Evolutionary conservation across 1,139 yeast genomes (phyloP).

Genomic region (Saccharomyces pastorianus): DNA sequence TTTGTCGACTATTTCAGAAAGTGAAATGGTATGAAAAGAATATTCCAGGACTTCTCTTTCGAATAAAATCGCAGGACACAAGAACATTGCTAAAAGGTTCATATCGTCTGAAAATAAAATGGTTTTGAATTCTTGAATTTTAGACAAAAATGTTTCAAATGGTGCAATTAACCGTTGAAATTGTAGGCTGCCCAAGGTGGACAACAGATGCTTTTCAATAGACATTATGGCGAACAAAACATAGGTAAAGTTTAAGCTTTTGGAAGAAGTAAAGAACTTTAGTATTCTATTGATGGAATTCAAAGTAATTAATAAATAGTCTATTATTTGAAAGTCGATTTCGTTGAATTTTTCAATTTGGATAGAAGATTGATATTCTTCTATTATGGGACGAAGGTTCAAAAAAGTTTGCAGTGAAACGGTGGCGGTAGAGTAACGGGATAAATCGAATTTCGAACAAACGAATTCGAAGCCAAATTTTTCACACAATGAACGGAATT

Average conservation of each 20-base stretch:
- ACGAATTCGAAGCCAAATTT: constrained; percentile 3
- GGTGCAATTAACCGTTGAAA: constrained; percentile 7
- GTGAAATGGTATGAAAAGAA: constrained; percentile 12
- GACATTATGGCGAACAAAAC: constrained; percentile 10
- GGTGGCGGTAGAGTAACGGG: constrained; percentile 15
- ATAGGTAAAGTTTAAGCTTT: constrained; percentile 10
- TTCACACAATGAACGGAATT: constrained; percentile 9
- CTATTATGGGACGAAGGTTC: constrained; percentile 8
- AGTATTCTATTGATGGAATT: constrained; percentile 10
- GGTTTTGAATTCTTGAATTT: constrained; percentile 7
- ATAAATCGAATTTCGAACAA: constrained; percentile 2
- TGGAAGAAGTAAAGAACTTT: constrained; percentile 8
- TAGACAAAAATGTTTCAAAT: constrained; percentile 5
- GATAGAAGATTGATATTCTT: constrained; percentile 3
- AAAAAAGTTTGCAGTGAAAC: constrained; percentile 8
- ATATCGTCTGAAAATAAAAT: constrained; percentile 11
- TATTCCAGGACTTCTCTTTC: constrained; percentile 15
- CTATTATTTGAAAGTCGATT: constrained; percentile 7
- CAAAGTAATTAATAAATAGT: constrained; percentile 5
- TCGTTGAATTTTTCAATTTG: constrained; percentile 6
- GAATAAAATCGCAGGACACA: constrained; percentile 16
- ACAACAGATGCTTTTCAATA: constrained; percentile 10
- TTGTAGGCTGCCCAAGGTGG: constrained; percentile 6
- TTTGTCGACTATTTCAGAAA: constrained; percentile 15
- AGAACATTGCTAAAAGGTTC: constrained; percentile 13